Conservation (phyloP, 2,329 filamentous ascomycete species). For the Blastomyces parvus region DNA sequence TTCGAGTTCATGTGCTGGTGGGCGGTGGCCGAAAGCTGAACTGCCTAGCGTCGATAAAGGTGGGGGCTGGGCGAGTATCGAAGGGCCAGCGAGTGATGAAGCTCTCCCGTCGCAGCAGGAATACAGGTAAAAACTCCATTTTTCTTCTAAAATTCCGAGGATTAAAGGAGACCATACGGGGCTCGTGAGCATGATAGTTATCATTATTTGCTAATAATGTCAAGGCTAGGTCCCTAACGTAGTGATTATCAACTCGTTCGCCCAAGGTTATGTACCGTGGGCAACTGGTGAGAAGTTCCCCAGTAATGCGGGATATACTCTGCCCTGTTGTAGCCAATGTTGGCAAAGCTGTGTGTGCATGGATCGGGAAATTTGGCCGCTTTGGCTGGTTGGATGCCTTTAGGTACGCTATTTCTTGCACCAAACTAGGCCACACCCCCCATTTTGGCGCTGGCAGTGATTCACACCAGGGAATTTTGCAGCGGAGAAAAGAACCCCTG, state of each 20-base stretch:
- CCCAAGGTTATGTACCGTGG: neutral
- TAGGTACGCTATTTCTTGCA: no score
- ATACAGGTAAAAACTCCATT: no score
- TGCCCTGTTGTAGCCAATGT: no score
- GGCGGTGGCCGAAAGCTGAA: neutral
- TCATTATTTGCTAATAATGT: neutral
- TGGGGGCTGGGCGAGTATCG: neutral
- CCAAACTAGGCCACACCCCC: no score
- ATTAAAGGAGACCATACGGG: no score
- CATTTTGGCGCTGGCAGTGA: neutral
- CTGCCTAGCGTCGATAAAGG: neutral
- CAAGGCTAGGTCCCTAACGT: neutral
- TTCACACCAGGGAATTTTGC: neutral
- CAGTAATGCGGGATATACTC: no score
- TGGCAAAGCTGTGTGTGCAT: neutral
- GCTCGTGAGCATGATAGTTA: neutral
- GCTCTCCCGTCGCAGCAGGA: neutral
- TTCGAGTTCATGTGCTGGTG: neutral
- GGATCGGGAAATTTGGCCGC: neutral
- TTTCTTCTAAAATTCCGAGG: no score
- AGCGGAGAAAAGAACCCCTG: neutral
- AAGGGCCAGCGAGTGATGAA: neutral
- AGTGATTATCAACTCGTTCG: neutral
- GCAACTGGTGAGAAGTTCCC: neutral
- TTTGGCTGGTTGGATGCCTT: neutral